Base-by-base conservation (phyloP, 768 basidiomycete species). In the Mycena chlorophos region DNA sequence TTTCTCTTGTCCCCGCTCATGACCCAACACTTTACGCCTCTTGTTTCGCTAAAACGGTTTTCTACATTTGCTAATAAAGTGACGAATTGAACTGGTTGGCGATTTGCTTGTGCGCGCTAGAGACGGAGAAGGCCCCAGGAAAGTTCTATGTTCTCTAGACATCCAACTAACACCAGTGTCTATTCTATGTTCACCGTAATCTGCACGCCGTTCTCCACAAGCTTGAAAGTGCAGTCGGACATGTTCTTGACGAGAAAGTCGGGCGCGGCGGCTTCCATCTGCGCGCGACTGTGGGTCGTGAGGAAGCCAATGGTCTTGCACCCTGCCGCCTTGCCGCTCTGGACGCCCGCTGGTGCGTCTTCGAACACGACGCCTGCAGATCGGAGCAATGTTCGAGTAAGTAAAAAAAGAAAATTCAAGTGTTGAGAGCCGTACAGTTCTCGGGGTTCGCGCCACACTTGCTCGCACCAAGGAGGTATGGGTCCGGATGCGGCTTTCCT, bases 321-420 rank as follows among this genome's bases (percentile, higher is more conserved):
- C 14, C 96, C 94, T 4, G 93, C 91, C 0, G 86, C 81, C 42
- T 82, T 75, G 12, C 94, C 94, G 56, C 92, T 89, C 37, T 75
- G 75, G 63, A 98, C 78, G 19, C 94, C 95, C 16, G 84, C 84
- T 1, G 94, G 94, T 2, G 95, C 91, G 72, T 98, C 96, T 68
- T 96, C 94, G 28, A 98, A 81, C 16, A 97, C 95, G 45, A 96
- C 76, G 63, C 88, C 89, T 87, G n/a, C n/a, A n/a, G n/a, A n/a
- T n/a, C n/a, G n/a, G n/a, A n/a, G n/a, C n/a, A n/a, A n/a, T 14
- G 40, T 10, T 50, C 4, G 34, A 50, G 48, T 43, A 51, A 31
- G 34, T 39, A 19, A 55, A 45, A 54, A 49, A 20, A 55, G 38
- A 14, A 38, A 30, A 40, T 26, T 42, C n/a, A 16, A 38, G 62